These are phyloP conservation scores for Chlamydomonas schloesseri DNA, from an alignment of 139 green algal species.

Conservation along the genomic window DNA sequence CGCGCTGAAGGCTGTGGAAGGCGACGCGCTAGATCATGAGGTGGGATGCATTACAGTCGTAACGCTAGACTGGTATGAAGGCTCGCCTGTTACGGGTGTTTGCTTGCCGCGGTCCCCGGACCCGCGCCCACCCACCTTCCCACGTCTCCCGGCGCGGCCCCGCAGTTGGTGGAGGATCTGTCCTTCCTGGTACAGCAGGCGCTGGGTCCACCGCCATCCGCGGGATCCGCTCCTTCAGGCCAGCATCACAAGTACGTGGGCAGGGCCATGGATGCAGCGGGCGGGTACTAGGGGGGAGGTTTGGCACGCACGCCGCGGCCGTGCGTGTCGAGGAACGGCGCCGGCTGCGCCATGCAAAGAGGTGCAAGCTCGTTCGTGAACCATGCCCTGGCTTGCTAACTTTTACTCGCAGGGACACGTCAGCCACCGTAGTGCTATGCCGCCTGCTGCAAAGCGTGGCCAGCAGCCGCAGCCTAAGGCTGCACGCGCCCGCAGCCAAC, in stretches of 20 bases:
- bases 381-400: too few relatives aligned
- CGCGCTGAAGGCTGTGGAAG: not conserved
- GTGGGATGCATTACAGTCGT: not conserved
- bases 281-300: too few relatives aligned
- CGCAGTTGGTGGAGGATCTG: conserved; percentile 50
- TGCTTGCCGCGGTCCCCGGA: not conserved
- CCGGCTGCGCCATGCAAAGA: too few relatives aligned
- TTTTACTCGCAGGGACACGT: not conserved
- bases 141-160: not conserved
- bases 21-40: conserved; percentile 13
- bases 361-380: too few relatives aligned
- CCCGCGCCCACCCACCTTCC: not conserved
- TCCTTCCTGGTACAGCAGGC: conserved; percentile 51
- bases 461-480: not conserved
- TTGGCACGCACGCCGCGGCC: too few relatives aligned
- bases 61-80: too few relatives aligned
- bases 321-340: too few relatives aligned
- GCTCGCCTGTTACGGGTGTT: not conserved
- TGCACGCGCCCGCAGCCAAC: conserved; percentile 42
- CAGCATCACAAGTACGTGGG: not conserved
- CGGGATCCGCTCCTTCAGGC: too few relatives aligned
- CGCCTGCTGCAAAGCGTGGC: conserved; percentile 26
- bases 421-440: conserved; percentile 11
- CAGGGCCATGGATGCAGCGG: not conserved
- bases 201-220: not conserved